phyloP scores from a whole-genome alignment of 805 yeast species.

The Metschnikowia amazonensis region DNA sequence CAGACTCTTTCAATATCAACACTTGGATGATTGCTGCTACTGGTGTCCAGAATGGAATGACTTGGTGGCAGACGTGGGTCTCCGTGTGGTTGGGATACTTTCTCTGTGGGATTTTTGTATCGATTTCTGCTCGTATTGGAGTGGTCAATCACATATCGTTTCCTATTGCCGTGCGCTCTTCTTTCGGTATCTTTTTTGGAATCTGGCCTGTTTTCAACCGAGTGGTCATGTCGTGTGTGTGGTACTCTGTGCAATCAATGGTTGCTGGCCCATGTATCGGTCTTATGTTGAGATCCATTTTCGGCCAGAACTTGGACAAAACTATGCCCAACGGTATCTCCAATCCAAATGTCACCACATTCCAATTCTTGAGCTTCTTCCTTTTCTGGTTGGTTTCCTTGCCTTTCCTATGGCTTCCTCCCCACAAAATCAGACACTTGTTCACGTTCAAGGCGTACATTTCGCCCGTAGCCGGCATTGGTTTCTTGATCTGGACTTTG shows the following conservation, averaged over 20 bases:
- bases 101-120: constrained; percentile 65
- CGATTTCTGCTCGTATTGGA: constrained; percentile 73
- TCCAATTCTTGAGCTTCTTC: constrained; percentile 71
- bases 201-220: constrained; percentile 87
- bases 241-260: constrained; percentile 87
- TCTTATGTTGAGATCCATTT: constrained; percentile 67
- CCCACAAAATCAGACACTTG: constrained; percentile 77
- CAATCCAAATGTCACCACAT: constrained; percentile 62
- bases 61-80: constrained; percentile 92
- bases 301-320: constrained; percentile 55
- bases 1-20: constrained; percentile 85
- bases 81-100: constrained; percentile 84
- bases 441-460: constrained; percentile 77
- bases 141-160: constrained; percentile 76
- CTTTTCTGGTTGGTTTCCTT: constrained; percentile 76
- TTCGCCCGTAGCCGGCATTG: constrained; percentile 81
- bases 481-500: constrained; percentile 79
- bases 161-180: constrained; percentile 76
- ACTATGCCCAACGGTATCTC: constrained; percentile 62
- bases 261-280: constrained; percentile 79
- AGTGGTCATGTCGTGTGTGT: constrained; percentile 80
- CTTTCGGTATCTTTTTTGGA: constrained; percentile 85
- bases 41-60: constrained; percentile 62
- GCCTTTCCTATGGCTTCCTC: constrained; percentile 78
- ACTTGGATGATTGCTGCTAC: constrained; percentile 92